Evolutionary conservation across 164 flowering plant species (phyloP).

Genomic region (Berberis thunbergii): DNA sequence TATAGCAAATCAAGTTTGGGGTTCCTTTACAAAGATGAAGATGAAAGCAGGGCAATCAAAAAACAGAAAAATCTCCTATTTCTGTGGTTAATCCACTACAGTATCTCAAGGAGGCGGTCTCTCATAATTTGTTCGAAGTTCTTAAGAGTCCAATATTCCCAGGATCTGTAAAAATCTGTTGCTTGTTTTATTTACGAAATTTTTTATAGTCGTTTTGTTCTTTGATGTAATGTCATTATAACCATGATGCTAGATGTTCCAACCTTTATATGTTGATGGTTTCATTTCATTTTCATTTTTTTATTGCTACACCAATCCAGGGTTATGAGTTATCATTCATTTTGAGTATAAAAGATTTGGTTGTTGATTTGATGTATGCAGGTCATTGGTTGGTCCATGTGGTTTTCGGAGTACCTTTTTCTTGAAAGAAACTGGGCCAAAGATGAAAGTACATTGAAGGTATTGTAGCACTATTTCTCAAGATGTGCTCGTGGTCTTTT

Average conservation of each 20-base stretch:
- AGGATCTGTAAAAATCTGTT: background rate
- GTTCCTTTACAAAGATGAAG: too few species aligned
- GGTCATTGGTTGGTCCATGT: conserved; percentile 99
- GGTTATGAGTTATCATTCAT: background rate
- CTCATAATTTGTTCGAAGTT: too few species aligned
- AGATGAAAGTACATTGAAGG: conserved; percentile 90
- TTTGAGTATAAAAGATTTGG: conserved; percentile 1
- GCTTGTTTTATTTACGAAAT: background rate
- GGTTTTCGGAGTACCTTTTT: conserved; percentile 93
- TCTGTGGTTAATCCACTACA: too few species aligned
- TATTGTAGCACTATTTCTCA: conserved; percentile 9
- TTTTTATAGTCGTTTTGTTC: background rate
- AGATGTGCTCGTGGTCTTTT: background rate
- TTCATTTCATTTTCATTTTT: background rate
- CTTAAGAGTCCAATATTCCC: too few species aligned
- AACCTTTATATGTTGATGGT: background rate
- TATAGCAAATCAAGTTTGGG: too few species aligned
- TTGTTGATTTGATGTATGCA: conserved; percentile 16
- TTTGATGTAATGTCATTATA: background rate
- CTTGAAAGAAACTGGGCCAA: conserved; percentile 95
- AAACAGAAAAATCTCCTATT: too few species aligned
- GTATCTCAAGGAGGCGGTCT: too few species aligned
- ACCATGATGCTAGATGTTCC: background rate
- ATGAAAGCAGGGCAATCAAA: too few species aligned
- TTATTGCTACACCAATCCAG: background rate